Evolutionary conservation across 345 rosid genomes (phyloP).

Genomic region (Lepidium africanum): DNA sequence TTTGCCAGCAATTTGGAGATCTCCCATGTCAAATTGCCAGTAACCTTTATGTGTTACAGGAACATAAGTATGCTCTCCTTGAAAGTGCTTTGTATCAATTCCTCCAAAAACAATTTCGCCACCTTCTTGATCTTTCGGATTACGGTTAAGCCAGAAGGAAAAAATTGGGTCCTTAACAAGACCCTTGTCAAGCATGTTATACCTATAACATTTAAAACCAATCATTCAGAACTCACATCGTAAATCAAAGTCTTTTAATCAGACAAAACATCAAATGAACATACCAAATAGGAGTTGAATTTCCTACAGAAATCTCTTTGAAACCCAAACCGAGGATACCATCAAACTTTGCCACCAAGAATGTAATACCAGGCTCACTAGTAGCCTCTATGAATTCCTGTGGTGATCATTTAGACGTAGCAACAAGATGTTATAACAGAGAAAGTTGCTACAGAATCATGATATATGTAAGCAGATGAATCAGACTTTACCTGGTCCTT

Average conservation of each 20-base stretch:
- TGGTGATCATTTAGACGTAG: not conserved
- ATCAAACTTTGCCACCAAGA: constrained; percentile 86
- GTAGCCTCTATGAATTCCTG: constrained; percentile 96
- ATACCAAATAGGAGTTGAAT: constrained; percentile 82
- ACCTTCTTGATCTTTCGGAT: constrained; percentile 61
- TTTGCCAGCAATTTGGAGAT: constrained; percentile 67
- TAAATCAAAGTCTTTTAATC: not conserved
- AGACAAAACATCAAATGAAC: not conserved
- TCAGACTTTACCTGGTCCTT: constrained; percentile 48
- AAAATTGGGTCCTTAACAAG: constrained; percentile 71
- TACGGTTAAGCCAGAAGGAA: constrained; percentile 91
- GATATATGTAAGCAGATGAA: not conserved
- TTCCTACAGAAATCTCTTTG: constrained; percentile 80
- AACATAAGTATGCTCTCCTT: constrained; percentile 83
- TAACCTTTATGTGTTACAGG: constrained; percentile 88
- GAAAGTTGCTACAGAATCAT: not conserved
- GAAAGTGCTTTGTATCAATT: constrained; percentile 60
- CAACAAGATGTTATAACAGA: not conserved
- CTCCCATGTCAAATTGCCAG: constrained; percentile 97
- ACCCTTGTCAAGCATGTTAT: constrained; percentile 76
- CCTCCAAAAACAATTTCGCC: constrained; percentile 96
- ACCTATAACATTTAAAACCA: constrained; percentile 39
- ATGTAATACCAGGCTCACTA: constrained; percentile 74
- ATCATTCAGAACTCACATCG: not conserved
- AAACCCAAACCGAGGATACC: constrained; percentile 94